Evolutionary conservation across 495 filamentous ascomycete species (phyloP).

Genomic region (Letharia lupina): DNA sequence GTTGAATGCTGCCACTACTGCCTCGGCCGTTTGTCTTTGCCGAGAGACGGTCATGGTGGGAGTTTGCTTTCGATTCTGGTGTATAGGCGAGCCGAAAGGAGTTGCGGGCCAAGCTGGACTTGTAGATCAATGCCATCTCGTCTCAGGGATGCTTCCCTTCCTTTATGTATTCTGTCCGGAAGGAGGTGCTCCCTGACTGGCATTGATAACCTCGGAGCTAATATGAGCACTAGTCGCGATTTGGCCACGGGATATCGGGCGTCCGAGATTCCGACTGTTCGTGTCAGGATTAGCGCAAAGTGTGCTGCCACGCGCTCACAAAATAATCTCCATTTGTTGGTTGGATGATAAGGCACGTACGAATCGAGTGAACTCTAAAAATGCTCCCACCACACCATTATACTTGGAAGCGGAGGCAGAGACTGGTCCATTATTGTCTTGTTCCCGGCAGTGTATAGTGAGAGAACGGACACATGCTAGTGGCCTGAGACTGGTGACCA

Average conservation of each 20-base stretch:
- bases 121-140: background rate
- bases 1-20: constrained; percentile 25
- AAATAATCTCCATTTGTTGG: background rate
- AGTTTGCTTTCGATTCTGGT: background rate
- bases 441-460: background rate
- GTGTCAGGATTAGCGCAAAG: too few species aligned
- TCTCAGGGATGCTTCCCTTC: background rate
- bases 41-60: constrained; percentile 20
- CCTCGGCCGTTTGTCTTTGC: constrained; percentile 21
- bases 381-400: background rate
- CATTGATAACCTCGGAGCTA: background rate
- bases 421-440: background rate
- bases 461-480: background rate
- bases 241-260: background rate
- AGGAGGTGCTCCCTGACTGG: background rate
- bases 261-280: background rate
- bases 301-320: background rate
- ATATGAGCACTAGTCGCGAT: background rate
- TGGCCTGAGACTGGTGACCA: background rate
- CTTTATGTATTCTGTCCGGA: background rate
- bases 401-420: background rate
- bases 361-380: background rate
- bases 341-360: background rate
- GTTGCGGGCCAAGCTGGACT: background rate
- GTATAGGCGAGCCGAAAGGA: background rate